phyloP scores from a whole-genome alignment of 257 asterid species.

The Jasminum sambac region DNA sequence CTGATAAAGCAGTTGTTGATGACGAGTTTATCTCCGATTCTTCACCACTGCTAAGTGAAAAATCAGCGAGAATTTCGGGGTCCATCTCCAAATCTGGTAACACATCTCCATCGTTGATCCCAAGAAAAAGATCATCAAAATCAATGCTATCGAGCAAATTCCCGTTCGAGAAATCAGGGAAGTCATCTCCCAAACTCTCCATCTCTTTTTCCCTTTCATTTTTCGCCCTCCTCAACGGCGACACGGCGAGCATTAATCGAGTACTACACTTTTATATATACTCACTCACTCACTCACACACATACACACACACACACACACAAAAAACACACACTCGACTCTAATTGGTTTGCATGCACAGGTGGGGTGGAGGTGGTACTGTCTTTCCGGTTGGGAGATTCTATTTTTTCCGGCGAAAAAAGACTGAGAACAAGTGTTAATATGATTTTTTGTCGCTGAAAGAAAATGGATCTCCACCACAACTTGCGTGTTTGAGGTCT shows the following conservation, averaged over 20 bases:
- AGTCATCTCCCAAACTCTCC: conserved; percentile 54
- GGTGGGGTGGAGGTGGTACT: background rate
- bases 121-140: conserved; percentile 71
- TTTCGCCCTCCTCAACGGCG: conserved; percentile 47
- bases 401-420: conserved; percentile 9
- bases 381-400: background rate
- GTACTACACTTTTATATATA: background rate
- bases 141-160: conserved; percentile 75
- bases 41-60: conserved; percentile 44
- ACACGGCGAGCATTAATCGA: conserved; percentile 64
- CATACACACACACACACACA: background rate
- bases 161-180: conserved; percentile 53
- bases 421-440: conserved; percentile 13
- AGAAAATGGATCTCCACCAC: conserved; percentile 56
- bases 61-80: conserved; percentile 62
- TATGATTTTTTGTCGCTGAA: conserved; percentile 7
- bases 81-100: conserved; percentile 88
- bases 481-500: conserved; percentile 41
- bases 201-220: conserved; percentile 52
- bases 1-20: background rate
- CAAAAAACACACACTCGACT: background rate
- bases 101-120: conserved; percentile 61
- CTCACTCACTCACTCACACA: too few species aligned
- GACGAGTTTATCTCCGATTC: conserved; percentile 40
- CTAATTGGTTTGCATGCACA: conserved; percentile 13